These are phyloP conservation scores for Naganishia cerealis DNA, from an alignment of 1,284 basidiomycete species.

Conservation along the genomic window DNA sequence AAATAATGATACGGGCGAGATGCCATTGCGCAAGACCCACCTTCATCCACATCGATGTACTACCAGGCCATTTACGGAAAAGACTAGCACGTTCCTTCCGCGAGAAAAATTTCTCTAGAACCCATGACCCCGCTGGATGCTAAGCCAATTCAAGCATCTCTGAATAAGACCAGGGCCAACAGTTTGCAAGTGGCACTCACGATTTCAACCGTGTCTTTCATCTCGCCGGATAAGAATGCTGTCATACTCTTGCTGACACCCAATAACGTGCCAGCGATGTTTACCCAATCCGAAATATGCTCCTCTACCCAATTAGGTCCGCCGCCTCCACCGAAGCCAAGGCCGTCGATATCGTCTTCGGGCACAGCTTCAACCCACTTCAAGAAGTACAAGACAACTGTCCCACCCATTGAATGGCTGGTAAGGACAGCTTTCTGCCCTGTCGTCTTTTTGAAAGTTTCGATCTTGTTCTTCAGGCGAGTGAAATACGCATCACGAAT, in stretches of 20 bases:
- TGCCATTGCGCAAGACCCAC: slow-evolving; percentile 51
- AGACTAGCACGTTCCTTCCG: slow-evolving; percentile 82
- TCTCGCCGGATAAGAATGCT: slow-evolving; percentile 88
- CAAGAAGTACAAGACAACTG: slow-evolving; percentile 59
- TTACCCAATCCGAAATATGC: slow-evolving; percentile 76
- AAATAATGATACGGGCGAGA: not conserved
- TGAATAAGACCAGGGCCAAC: not conserved
- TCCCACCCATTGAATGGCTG: slow-evolving; percentile 82
- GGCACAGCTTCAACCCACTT: slow-evolving; percentile 91
- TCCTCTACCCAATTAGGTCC: slow-evolving; percentile 91
- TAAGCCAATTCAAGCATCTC: slow-evolving; percentile 41
- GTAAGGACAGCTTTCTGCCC: slow-evolving; percentile 81
- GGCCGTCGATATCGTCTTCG: slow-evolving; percentile 40
- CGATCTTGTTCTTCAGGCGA: slow-evolving; percentile 78
- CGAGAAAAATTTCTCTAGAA: slow-evolving; percentile 73
- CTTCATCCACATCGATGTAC: slow-evolving; percentile 90
- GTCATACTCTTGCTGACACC: slow-evolving; percentile 83
- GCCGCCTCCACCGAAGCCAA: slow-evolving; percentile 69
- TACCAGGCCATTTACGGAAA: slow-evolving; percentile 93
- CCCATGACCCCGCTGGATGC: slow-evolving; percentile 58
- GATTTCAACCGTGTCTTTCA: slow-evolving; percentile 89
- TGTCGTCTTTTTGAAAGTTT: slow-evolving; percentile 72
- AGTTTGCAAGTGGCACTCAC: slow-evolving; percentile 36
- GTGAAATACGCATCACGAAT: slow-evolving; percentile 91
- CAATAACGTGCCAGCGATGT: slow-evolving; percentile 84